Evolutionary conservation across 371 early-diverging fungal genomes (phyloP), one percentile per base, ranked within the genome.

Genomic region (Mortierella sp.): DNA sequence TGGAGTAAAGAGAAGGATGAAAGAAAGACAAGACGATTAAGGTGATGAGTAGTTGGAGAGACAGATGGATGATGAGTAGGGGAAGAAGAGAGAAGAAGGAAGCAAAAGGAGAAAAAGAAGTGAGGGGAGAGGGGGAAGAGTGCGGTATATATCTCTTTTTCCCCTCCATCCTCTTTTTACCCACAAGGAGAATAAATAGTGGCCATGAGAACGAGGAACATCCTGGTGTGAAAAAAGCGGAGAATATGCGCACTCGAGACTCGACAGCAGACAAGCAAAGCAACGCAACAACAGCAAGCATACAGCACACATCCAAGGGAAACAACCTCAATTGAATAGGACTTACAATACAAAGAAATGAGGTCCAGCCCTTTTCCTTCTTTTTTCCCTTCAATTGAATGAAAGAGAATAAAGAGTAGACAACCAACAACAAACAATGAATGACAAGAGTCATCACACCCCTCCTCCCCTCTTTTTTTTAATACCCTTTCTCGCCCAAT

Each of bases 221-320:
- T 19, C 50, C 71, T 50, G 72, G 31, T 44, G 71, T 37, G 71
- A 71, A 51, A 71, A 51, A 48, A 48, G 72, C 50, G 48, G 48
- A 71, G 51, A 48, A 71, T 46, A 71, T 71, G 50, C 72, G 72
- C 72, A 71, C 48, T 51, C 48, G 21, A 71, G 34, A 50, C 72
- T 71, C 48, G 48, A 50, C 34, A 14, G 34, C 61, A 31, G 43
- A 6, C 43, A 40, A 6, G 43, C 43, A 40, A 40, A 40, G 43
- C 43, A 40, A 40, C 43, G 28, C 54, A 11, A 46, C 48, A 50
- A 13, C 40, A 40, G 31, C 34, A 21, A 46, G n/a, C n/a, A n/a
- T n/a, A n/a, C n/a, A 31, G n/a, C 16, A 2, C 50, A 50, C 3
- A 11, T 8, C 44, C 26, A 48, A 71, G 48, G 71, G 67, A 67